These are phyloP conservation scores for Drechslerella coelobrocha DNA, from an alignment of 2,329 filamentous ascomycete species.

Conservation along the genomic window DNA sequence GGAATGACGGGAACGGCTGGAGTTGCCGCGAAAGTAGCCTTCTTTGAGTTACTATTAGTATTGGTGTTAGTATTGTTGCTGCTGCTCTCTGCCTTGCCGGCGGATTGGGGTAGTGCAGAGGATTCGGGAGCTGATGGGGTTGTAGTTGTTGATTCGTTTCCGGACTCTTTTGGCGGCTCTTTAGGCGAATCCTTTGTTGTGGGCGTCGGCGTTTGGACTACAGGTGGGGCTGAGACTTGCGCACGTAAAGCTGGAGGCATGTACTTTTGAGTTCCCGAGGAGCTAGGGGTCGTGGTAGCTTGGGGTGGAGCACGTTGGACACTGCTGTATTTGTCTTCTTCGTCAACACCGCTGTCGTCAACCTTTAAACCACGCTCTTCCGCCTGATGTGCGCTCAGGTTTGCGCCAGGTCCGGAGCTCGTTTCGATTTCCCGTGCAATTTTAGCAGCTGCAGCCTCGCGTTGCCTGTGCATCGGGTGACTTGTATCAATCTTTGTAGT, in stretches of 20 bases:
- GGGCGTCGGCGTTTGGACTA: constrained; percentile 54
- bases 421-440: constrained; percentile 87
- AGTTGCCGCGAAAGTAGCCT: constrained; percentile 53
- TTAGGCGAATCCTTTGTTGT: constrained; percentile 37
- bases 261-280: constrained; percentile 73
- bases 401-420: constrained; percentile 63
- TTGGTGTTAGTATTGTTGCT: no score
- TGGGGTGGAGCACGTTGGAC: constrained; percentile 69
- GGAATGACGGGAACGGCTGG: constrained; percentile 39
- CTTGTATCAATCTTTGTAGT: constrained; percentile 87
- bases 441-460: constrained; percentile 77
- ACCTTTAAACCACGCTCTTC: constrained; percentile 82
- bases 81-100: constrained; percentile 58
- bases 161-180: constrained; percentile 27
- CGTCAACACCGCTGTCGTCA: constrained; percentile 73
- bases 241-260: constrained; percentile 87
- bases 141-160: constrained; percentile 5
- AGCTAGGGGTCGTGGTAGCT: constrained; percentile 63
- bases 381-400: constrained; percentile 80
- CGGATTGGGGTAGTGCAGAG: constrained; percentile 24
- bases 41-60: constrained; percentile 58
- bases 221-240: constrained; percentile 58
- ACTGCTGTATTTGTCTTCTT: constrained; percentile 94
- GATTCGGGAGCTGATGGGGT: constrained; percentile 20
- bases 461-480: constrained; percentile 80